Evolutionary conservation across 164 flowering plant genomes (phyloP).

Genomic region (Stephania yunnanensis): DNA sequence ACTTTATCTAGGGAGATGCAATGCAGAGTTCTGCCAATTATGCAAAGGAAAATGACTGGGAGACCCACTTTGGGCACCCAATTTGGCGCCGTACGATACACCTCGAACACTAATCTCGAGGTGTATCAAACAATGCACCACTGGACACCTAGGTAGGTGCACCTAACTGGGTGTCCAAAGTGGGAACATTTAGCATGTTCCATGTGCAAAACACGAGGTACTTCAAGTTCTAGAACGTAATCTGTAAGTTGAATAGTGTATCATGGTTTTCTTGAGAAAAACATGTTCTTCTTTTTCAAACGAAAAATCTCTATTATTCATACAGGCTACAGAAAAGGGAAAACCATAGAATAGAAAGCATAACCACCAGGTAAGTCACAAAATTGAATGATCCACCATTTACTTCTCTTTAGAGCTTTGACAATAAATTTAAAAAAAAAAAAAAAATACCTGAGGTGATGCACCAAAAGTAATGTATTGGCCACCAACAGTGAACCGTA

Average conservation of each 20-base stretch:
- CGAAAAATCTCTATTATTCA: neutral
- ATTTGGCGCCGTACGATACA: no score
- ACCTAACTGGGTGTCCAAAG: no score
- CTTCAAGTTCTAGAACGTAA: neutral
- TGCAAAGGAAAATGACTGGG: neutral
- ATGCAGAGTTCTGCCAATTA: neutral
- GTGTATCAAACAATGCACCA: no score
- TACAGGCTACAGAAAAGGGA: neutral
- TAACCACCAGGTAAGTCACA: neutral
- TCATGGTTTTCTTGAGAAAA: neutral
- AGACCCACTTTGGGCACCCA: no score
- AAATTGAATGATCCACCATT: neutral
- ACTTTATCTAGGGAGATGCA: neutral
- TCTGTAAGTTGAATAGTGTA: neutral
- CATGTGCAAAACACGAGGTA: neutral
- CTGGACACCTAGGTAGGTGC: no score
- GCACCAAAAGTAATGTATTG: constrained; percentile 97
- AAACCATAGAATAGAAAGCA: neutral
- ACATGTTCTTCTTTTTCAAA: neutral
- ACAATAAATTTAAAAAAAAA: constrained; percentile 12
- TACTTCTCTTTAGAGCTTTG: neutral
- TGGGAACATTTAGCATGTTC: no score
- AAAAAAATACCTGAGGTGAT: constrained; percentile 84
- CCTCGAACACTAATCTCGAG: no score
- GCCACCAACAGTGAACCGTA: constrained; percentile 81